Base-by-base conservation (phyloP, 768 basidiomycete species). In the Suillus placidus region DNA sequence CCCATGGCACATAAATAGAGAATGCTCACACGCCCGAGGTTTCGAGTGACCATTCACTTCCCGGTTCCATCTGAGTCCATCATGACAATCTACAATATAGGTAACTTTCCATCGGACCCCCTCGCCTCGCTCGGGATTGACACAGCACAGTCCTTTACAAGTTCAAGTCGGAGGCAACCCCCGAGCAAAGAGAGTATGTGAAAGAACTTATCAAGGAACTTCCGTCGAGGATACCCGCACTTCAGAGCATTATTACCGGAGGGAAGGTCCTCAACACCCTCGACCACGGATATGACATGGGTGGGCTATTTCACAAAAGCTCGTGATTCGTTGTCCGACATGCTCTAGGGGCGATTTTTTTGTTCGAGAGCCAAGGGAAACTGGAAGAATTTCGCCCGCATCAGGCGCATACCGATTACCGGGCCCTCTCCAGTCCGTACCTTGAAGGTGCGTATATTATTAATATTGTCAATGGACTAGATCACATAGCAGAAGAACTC, bases 301-400 rank as follows among this genome's bases (percentile, higher is more conserved):
- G 67, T 69, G 34, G 30, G 51, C 32, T 23, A 7, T 40, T 37
- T 26, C 20, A 26, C 18, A 56, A 5, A 26, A 34, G 16, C 32
- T 40, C 20, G 30, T 34, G 63, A 23, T 13, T 45, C 30, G 9
- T 6, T 23, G 47, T 45, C 32, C 26, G n/a, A 69, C 38, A 26
- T 38, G n/a, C 14, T 69, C 20, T 35, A 68, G 67, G 67, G n/a
- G 68, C 55, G 0, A 68, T 68, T 30, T 66, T 68, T 38, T 16
- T 63, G 16, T 68, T 68, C 30, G 67, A 69, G 3, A 69, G 43
- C 32, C 43, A 64, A 52, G 42, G 58, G 2, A 68, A 69, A 26
- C n/a, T 69, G 26, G 37, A 65, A 16, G 52, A 47, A 32, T 68
- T 65, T n/a, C 43, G 43, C 16, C 61, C 45, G 30, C 67, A 68